Percentiles rank a stretch among this genome's conserved stretches.
These are phyloP conservation scores for Fraxinus excelsior DNA, from an alignment of 257 asterid genomes.

Conservation along the genomic window DNA sequence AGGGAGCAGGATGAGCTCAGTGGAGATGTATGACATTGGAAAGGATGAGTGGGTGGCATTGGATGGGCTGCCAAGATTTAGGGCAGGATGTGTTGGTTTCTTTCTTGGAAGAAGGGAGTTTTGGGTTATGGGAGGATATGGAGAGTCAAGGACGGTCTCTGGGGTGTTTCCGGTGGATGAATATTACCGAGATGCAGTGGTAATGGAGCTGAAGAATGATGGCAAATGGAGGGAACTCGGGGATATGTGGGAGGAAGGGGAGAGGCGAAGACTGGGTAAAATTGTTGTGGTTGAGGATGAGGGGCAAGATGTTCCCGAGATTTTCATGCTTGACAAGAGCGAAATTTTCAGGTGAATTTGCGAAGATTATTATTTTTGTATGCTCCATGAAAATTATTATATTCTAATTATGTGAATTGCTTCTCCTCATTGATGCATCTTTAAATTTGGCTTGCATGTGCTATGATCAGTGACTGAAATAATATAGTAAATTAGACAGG, in stretches of 20 bases:
- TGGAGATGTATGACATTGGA: slow-evolving; percentile 87
- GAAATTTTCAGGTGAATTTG: slow-evolving; percentile 68
- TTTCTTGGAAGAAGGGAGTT: slow-evolving; percentile 71
- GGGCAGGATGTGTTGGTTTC: slow-evolving; percentile 95
- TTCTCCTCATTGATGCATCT: not conserved
- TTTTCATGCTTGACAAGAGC: slow-evolving; percentile 77
- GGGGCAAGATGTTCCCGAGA: slow-evolving; percentile 46
- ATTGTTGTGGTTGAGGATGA: slow-evolving; percentile 65
- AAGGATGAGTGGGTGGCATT: slow-evolving; percentile 80
- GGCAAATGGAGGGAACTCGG: slow-evolving; percentile 92
- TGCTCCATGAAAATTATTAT: not conserved
- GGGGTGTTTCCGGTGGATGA: slow-evolving; percentile 93
- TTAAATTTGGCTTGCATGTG: not conserved
- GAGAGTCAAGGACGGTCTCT: slow-evolving; percentile 74
- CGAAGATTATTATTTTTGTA: not conserved
- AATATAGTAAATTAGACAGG: not conserved
- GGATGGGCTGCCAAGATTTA: slow-evolving; percentile 90
- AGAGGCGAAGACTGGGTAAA: slow-evolving; percentile 73
- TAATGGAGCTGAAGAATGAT: slow-evolving; percentile 74
- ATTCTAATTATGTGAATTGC: not conserved
- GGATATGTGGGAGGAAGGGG: slow-evolving; percentile 97
- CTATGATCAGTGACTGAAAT: not conserved
- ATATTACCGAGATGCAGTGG: slow-evolving; percentile 79
- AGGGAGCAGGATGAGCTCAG: slow-evolving; percentile 90
- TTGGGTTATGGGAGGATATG: slow-evolving; percentile 99